phyloP scores from a whole-genome alignment of 129 eudicot species.

The Scalesia atractyloides region DNA sequence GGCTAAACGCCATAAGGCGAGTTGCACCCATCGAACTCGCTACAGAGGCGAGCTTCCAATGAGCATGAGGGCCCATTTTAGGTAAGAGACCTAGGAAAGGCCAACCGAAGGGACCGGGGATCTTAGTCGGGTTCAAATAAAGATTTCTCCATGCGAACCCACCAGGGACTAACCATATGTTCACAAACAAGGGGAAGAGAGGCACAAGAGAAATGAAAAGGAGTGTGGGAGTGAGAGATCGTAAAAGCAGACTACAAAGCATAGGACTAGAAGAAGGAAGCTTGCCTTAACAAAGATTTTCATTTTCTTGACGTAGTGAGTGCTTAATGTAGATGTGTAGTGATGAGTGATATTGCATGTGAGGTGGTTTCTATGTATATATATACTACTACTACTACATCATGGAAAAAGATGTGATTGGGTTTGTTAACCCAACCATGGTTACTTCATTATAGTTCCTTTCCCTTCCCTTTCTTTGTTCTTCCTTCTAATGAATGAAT shows the following conservation, averaged over 20 bases:
- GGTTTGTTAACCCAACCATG: conserved; percentile 43
- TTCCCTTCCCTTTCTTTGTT: background rate
- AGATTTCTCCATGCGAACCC: conserved; percentile 86
- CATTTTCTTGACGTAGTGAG: conserved; percentile 31
- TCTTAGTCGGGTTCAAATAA: conserved; percentile 36
- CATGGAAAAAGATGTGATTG: conserved; percentile 46
- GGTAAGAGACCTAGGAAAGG: conserved; percentile 68
- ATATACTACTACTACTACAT: no score
- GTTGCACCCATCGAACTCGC: conserved; percentile 53
- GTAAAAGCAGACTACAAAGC: conserved; percentile 32
- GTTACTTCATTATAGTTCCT: conserved; percentile 24
- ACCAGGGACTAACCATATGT: conserved; percentile 56
- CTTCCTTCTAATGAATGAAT: conserved; percentile 3
- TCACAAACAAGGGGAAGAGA: conserved; percentile 40
- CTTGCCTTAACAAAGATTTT: conserved; percentile 33
- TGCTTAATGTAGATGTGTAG: conserved; percentile 32
- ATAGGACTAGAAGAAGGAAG: conserved; percentile 37
- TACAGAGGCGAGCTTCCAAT: conserved; percentile 59
- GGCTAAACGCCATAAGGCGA: conserved; percentile 71
- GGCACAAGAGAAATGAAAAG: conserved; percentile 37
- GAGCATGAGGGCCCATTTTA: conserved; percentile 61
- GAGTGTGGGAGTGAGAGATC: conserved; percentile 38
- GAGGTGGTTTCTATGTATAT: conserved; percentile 47
- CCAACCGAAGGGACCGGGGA: conserved; percentile 63
- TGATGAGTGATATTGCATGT: conserved; percentile 54